Percentiles rank a stretch among this genome's conserved stretches.
phyloP scores from a whole-genome alignment of 768 basidiomycete genomes.

The Hericium rajendrae region DNA sequence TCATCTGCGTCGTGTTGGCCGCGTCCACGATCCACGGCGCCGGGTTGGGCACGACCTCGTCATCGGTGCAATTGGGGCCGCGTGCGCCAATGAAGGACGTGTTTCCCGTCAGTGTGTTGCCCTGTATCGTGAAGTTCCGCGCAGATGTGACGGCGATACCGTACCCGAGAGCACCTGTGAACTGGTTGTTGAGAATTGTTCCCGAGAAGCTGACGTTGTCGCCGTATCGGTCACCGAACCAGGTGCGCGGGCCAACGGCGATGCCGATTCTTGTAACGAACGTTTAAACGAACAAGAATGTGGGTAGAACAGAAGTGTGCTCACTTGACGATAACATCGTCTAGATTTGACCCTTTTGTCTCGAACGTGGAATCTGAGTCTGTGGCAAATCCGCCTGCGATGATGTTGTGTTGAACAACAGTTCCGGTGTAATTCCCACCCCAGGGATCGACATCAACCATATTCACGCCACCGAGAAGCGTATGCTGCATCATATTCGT shows the following conservation, averaged over 20 bases:
- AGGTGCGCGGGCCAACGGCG: constrained; percentile 66
- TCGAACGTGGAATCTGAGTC: constrained; percentile 28
- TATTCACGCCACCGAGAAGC: constrained; percentile 65
- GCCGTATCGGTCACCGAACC: constrained; percentile 55
- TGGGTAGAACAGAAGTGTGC: constrained; percentile 14
- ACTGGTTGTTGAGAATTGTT: constrained; percentile 43
- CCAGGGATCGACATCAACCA: constrained; percentile 67
- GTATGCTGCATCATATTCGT: constrained; percentile 37
- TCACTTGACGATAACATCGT: constrained; percentile 64
- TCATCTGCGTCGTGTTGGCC: constrained; percentile 30
- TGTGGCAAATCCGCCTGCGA: constrained; percentile 62
- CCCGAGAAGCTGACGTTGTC: constrained; percentile 48
- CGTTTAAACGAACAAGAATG: background rate
- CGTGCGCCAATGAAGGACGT: constrained; percentile 65
- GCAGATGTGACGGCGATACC: constrained; percentile 60
- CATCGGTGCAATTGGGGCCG: constrained; percentile 53
- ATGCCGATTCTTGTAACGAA: constrained; percentile 53
- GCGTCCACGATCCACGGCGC: constrained; percentile 50
- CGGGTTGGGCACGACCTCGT: constrained; percentile 40
- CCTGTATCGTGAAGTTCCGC: constrained; percentile 53
- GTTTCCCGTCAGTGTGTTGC: constrained; percentile 55
- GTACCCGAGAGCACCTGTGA: constrained; percentile 66
- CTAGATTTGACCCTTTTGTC: constrained; percentile 42
- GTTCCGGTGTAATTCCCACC: constrained; percentile 56
- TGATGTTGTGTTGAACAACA: constrained; percentile 55